Base-by-base conservation (phyloP, 75 land plant species). In the Pseudotsuga menziesii region DNA sequence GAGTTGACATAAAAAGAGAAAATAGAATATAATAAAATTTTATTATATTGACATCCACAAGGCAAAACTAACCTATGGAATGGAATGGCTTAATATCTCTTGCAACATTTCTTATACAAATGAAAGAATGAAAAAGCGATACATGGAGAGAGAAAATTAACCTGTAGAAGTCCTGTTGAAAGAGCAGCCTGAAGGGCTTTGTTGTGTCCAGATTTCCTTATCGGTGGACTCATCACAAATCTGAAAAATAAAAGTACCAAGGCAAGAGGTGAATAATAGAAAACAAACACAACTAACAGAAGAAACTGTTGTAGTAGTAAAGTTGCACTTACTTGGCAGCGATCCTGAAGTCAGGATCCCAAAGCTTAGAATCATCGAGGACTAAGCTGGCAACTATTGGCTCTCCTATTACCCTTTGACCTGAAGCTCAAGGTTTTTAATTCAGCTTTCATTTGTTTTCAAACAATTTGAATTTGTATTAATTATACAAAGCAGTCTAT, bases 161-260 rank as follows among this genome's bases (percentile, higher is more conserved):
- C 98, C 99, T 96, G 99, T 82, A 94, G 75, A 61, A 94, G 69
- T 78, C 99, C 99, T 1, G 86, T 80, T 52, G 99, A 89, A 76
- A 97, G 86, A 25, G 98, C 99, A 73, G 85, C 93, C 76, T 91
- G 98, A 77, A 97, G 98, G 59, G 93, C 98, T 78, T 85, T 88
- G 72, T 77, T 85, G 80, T 97, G 99, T 63, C 99, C 99, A 36
- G 90, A 60, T 80, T 81, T 75, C 79, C 99, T 89, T 61, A 97
- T 92, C 66, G 99, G 99, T 62, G 99, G 99, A 75, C 99, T 97
- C 98, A 97, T 94, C 29, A 94, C 99, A 83, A 85, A 97, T 86
- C 99, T 97, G 85, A 63, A 76, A 26, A 6, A n/a, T n/a, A n/a
- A 81, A 63, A 20, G 60, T 22, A 76, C 26, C 23, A 69, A 71